Evolutionary conservation across 257 asterid genomes (phyloP), one percentile per base, ranked within the genome.

Genomic region (Vinca minor): DNA sequence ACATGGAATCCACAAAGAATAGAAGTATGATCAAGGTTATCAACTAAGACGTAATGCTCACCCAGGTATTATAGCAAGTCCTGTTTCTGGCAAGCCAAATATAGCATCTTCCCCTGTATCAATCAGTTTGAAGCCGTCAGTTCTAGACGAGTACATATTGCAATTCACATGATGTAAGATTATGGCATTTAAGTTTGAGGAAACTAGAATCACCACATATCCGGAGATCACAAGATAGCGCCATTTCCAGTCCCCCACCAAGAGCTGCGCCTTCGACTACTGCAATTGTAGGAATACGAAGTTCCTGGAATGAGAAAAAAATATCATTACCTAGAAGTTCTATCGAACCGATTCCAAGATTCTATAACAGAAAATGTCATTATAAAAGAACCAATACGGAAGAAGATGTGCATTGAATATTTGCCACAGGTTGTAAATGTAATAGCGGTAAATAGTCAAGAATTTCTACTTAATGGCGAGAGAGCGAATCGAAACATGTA

Each of bases 181-280:
- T 18, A 60, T 8, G 38, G 41, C 45, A 26, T 4, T 20, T 10
- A 63, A 52, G 38, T 38, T 46, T 8, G 42, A 35, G 53, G 63
- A 67, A 65, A 28, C 69, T 57, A 34, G 31, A 66, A 77, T 56
- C 70, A 88, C 98, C 96, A 68, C 95, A 88, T 73, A 88, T 82
- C 32, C 98, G 84, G 67, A 92, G 91, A 85, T 92, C 98, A 79
- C 95, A 92, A 64, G 95, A 87, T 78, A 92, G 72, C 25, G 98
- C 89, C 96, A 92, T 82, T 84, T 92, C 98, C 64, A 92, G 81
- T 36, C 96, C 98, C 71, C 98, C 98, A 29, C 98, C 98, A 71
- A 92, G 70, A 35, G 98, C 95, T 64, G 73, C 84, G 56, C 98
- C 98, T 80, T 92, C 98, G 49, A 92, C 80, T 54, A 85, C 95